Evolutionary conservation across 768 basidiomycete species (phyloP).

Genomic region (Tephrocybe sp.): DNA sequence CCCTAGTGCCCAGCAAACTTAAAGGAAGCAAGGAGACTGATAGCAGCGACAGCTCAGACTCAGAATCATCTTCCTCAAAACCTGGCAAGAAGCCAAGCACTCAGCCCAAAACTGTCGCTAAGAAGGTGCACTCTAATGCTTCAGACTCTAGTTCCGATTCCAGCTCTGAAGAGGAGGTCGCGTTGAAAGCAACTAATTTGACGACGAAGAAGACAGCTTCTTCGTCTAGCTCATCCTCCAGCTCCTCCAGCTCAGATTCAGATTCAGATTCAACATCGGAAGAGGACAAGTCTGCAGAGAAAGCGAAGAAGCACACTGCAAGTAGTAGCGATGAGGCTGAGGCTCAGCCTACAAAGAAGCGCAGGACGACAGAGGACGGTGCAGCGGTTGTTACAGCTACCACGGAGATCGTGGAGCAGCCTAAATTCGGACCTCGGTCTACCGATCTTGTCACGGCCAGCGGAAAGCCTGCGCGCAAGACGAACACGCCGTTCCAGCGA

Average conservation of each 20-base stretch:
- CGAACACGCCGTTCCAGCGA: constrained; percentile 76
- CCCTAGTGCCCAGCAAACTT: constrained; percentile 8
- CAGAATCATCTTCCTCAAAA: constrained; percentile 12
- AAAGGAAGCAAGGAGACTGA: constrained; percentile 4
- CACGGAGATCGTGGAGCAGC: constrained; percentile 19
- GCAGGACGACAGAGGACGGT: constrained; percentile 52
- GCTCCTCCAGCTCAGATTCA: constrained; percentile 24
- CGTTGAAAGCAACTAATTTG: constrained; percentile 5
- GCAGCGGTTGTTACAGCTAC: constrained; percentile 48
- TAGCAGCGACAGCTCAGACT: constrained; percentile 16
- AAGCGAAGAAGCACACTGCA: constrained; percentile 10
- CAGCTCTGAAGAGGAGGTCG: constrained; percentile 5
- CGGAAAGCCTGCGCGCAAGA: constrained; percentile 35
- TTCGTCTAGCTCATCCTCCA: constrained; percentile 12
- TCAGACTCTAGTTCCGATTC: constrained; percentile 4
- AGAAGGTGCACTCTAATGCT: constrained; percentile 1
- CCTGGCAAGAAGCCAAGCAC: neutral
- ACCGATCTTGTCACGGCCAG: constrained; percentile 18
- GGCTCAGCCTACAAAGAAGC: constrained; percentile 56
- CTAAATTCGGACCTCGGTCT: constrained; percentile 13
- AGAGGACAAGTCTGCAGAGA: constrained; percentile 2
- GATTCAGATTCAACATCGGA: constrained; percentile 21
- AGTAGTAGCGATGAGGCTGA: constrained; percentile 25
- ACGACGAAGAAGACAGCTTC: constrained; percentile 9
- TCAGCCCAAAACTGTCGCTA: neutral